Conservation (phyloP, 139 green algal genomes). For the Chlorella vulgaris region DNA sequence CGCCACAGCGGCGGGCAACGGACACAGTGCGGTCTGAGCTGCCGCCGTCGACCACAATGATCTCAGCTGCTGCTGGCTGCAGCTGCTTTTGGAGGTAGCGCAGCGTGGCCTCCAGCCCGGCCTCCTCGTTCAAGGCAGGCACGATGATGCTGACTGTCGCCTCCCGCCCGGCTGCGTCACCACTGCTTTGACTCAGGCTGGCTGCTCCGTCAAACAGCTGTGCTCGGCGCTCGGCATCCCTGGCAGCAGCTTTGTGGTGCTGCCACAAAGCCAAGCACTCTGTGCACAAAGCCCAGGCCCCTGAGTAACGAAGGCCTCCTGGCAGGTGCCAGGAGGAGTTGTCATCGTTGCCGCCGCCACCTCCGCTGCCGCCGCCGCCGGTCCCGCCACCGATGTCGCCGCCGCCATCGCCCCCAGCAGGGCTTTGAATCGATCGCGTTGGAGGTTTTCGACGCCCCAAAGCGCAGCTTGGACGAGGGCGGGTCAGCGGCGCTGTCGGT, state of each 20-base stretch:
- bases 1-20: constrained; percentile 35
- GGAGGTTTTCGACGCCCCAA: too few species aligned
- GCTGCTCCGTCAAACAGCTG: background rate
- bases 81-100: constrained; percentile 43
- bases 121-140: constrained; percentile 71
- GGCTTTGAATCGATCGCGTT: too few species aligned
- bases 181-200: background rate
- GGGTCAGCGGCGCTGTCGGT: too few species aligned
- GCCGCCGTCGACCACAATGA: constrained; percentile 83
- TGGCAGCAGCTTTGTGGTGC: background rate
- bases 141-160: constrained; percentile 47
- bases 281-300: too few species aligned
- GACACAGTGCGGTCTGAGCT: constrained; percentile 63
- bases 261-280: background rate
- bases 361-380: too few species aligned
- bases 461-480: too few species aligned
- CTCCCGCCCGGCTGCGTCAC: background rate
- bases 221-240: background rate
- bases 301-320: too few species aligned
- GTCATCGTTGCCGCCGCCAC: too few species aligned
- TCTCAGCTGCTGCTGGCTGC: constrained; percentile 55
- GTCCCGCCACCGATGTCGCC: too few species aligned
- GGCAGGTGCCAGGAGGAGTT: too few species aligned
- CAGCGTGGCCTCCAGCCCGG: constrained; percentile 48
- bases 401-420: too few species aligned